Percentiles rank a stretch among this genome's conserved stretches.
Conservation (phyloP, 768 basidiomycete species). For the Tulasnella sp. region DNA sequence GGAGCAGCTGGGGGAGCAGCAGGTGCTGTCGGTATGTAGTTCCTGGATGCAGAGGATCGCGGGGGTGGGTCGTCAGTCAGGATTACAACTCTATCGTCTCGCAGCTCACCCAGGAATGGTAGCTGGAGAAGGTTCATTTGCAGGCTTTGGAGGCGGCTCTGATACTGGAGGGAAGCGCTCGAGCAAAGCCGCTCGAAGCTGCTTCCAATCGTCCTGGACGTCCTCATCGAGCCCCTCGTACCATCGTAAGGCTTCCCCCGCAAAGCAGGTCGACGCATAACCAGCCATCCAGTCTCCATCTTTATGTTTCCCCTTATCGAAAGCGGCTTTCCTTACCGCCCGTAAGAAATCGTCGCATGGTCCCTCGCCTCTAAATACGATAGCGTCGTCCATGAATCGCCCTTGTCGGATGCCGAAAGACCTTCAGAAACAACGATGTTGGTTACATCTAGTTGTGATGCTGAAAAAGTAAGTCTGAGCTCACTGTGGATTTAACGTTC, state of each 20-base stretch:
- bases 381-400: not conserved
- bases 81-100: not conserved
- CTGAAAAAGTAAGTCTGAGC: not conserved
- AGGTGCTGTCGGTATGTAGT: not conserved
- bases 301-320: constrained; percentile 1
- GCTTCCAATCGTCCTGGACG: constrained; percentile 21
- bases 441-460: not conserved
- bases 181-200: constrained; percentile 3
- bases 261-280: constrained; percentile 18
- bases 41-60: not conserved
- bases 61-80: not conserved
- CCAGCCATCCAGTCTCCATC: constrained; percentile 21
- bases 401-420: not conserved
- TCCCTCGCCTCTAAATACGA: not conserved
- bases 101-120: not conserved
- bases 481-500: not conserved
- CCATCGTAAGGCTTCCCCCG: constrained; percentile 21
- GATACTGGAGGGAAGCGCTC: constrained; percentile 18
- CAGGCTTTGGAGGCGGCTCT: not conserved
- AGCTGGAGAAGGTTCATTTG: constrained; percentile 1
- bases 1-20: not conserved
- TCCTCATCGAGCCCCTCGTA: constrained; percentile 16
- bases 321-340: not conserved
- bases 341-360: constrained; percentile 24
- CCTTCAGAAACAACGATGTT: not conserved